A percentile compares a stretch with the other conserved stretches of the same genome.
Evolutionary conservation across 1,284 basidiomycete genomes (phyloP).

Genomic region (Porogramme epimiltina): DNA sequence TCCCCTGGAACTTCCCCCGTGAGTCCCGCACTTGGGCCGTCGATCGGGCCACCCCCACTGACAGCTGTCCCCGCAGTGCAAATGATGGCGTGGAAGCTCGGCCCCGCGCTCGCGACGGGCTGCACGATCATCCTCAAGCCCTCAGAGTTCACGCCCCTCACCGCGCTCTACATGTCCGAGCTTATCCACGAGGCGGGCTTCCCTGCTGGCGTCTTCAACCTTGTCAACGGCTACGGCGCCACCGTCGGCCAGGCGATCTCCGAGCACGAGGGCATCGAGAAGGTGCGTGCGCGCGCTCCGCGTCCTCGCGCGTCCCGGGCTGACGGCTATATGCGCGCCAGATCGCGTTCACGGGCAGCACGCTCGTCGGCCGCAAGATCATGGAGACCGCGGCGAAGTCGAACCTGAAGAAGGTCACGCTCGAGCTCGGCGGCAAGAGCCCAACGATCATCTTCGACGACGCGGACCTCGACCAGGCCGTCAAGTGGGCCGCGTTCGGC

Average conservation of each 20-base stretch:
- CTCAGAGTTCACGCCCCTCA: constrained; percentile 89
- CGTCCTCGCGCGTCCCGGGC: not conserved
- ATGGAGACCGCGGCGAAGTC: constrained; percentile 82
- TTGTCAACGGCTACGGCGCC: constrained; percentile 65
- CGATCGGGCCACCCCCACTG: too few relatives aligned
- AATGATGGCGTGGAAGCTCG: constrained; percentile 84
- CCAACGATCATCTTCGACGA: constrained; percentile 80
- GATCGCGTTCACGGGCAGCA: constrained; percentile 77
- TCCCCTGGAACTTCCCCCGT: constrained; percentile 80
- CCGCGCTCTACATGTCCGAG: constrained; percentile 61
- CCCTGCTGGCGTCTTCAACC: constrained; percentile 74
- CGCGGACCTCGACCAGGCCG: constrained; percentile 76
- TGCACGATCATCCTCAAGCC: constrained; percentile 87
- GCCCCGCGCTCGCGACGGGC: constrained; percentile 84
- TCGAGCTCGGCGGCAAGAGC: constrained; percentile 93
- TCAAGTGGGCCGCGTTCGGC: constrained; percentile 81
- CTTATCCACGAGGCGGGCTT: constrained; percentile 60
- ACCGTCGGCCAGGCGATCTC: constrained; percentile 67
- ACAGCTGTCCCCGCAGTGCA: constrained; percentile 44
- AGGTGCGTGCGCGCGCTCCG: constrained; percentile 30
- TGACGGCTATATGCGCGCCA: not conserved
- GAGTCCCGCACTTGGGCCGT: constrained; percentile 24
- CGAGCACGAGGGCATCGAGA: constrained; percentile 68
- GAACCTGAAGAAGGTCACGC: constrained; percentile 88
- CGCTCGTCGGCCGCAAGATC: constrained; percentile 83